Conservation (phyloP, 345 rosid genomes). For the Sisymbrium irio region DNA sequence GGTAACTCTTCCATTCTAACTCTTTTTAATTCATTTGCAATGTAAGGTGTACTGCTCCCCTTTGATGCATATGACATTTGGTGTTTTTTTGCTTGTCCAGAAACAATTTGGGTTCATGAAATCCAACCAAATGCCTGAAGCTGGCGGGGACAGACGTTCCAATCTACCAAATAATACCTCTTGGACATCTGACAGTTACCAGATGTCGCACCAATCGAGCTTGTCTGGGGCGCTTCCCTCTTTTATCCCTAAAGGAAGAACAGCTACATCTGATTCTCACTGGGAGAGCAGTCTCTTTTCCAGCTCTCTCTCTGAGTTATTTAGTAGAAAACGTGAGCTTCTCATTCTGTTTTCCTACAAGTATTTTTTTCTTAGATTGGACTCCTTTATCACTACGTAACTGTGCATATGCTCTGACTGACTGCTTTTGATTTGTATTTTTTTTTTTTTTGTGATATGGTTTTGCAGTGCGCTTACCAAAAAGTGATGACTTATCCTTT, state of each 20-base stretch:
- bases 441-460: neutral
- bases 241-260: conserved; percentile 38
- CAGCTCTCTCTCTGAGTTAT: conserved; percentile 79
- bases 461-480: conserved; percentile 57
- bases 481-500: conserved; percentile 40
- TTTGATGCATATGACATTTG: neutral
- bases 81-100: conserved; percentile 37
- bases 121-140: conserved; percentile 46
- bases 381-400: neutral
- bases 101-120: conserved; percentile 66
- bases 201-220: conserved; percentile 42
- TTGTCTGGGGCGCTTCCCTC: conserved; percentile 37
- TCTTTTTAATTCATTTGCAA: neutral
- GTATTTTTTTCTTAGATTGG: neutral
- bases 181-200: conserved; percentile 42
- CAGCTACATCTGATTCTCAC: conserved; percentile 40
- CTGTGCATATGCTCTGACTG: neutral
- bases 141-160: conserved; percentile 41
- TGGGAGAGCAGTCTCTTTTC: conserved; percentile 89
- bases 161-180: conserved; percentile 38
- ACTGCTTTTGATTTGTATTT: neutral
- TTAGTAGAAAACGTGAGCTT: conserved; percentile 49
- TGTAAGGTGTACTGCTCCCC: neutral
- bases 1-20: conserved; percentile 36
- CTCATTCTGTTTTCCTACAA: neutral